A percentile compares a stretch with the other conserved stretches of the same genome.
phyloP scores from a whole-genome alignment of 805 yeast genomes.

The Yarrowia sp. region DNA sequence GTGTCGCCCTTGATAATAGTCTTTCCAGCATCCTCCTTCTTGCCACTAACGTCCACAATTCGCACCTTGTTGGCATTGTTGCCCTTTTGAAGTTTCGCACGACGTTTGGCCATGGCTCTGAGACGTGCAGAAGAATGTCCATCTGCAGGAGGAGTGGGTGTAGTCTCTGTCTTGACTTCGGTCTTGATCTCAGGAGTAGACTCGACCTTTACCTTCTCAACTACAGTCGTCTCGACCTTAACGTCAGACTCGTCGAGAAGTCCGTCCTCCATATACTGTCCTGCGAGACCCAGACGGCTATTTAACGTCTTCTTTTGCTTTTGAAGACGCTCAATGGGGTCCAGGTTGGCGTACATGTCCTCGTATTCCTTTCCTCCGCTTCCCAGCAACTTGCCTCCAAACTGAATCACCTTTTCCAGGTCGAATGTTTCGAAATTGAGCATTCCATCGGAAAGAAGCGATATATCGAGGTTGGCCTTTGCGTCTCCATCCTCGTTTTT shows the following conservation, averaged over 20 bases:
- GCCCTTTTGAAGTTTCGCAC: conserved; percentile 65
- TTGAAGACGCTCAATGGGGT: conserved; percentile 57
- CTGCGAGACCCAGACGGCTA: conserved; percentile 55
- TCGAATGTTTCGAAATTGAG: conserved; percentile 51
- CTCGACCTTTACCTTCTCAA: conserved; percentile 27
- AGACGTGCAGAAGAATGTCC: conserved; percentile 60
- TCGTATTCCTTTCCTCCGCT: conserved; percentile 62
- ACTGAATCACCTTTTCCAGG: conserved; percentile 50
- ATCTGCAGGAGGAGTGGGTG: conserved; percentile 36
- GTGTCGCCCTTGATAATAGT: conserved; percentile 50
- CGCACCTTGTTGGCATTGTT: conserved; percentile 51
- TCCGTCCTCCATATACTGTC: conserved; percentile 52
- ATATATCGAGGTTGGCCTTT: conserved; percentile 14
- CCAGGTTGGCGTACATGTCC: conserved; percentile 51
- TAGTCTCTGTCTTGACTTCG: conserved; percentile 21
- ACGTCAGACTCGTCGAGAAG: conserved; percentile 47
- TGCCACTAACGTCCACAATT: conserved; percentile 48
- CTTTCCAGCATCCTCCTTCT: conserved; percentile 49
- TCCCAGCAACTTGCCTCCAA: conserved; percentile 63
- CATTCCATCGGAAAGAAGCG: conserved; percentile 40
- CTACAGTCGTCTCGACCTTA: conserved; percentile 1
- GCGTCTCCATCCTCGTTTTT: conserved; percentile 38
- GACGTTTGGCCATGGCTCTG: conserved; percentile 92
- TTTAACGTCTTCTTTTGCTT: conserved; percentile 58
- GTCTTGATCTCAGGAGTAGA: conserved; percentile 22